Percentiles rank a stretch among this genome's conserved stretches.
Evolutionary conservation across 129 eudicot genomes (phyloP).

Genomic region (Calendula officinalis): DNA sequence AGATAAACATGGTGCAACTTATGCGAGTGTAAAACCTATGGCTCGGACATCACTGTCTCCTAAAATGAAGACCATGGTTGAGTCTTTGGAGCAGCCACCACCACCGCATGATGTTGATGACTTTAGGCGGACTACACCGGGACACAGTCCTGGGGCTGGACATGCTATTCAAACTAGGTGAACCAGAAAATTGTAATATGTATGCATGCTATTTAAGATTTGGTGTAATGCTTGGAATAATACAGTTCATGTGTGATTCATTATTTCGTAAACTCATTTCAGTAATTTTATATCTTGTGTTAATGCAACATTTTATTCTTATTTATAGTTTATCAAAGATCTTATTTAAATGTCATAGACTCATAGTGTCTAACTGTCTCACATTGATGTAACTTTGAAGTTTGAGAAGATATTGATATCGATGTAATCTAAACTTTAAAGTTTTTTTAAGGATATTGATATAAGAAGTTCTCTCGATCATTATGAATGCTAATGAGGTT

Average conservation of each 20-base stretch:
- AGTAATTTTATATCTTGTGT: neutral
- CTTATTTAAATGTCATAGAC: too few species aligned
- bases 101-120: constrained; percentile 39
- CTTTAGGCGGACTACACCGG: constrained; percentile 60
- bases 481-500: too few species aligned
- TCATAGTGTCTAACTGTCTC: too few species aligned
- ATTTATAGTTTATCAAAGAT: too few species aligned
- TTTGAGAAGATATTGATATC: too few species aligned
- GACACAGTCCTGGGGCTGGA: constrained; percentile 72
- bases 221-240: constrained; percentile 2
- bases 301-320: neutral
- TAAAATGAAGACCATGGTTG: neutral
- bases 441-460: too few species aligned
- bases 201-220: constrained; percentile 9
- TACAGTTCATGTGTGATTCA: constrained; percentile 7
- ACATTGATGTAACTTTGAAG: too few species aligned
- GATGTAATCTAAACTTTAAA: too few species aligned
- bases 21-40: constrained; percentile 30
- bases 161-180: constrained; percentile 42
- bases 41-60: constrained; percentile 30
- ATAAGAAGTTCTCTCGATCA: too few species aligned
- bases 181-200: neutral
- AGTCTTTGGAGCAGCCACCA: constrained; percentile 22
- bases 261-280: neutral
- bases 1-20: neutral